Evolutionary conservation across 2,329 filamentous ascomycete species (phyloP), one percentile per base, ranked within the genome.

Genomic region (Colletotrichum melonis): DNA sequence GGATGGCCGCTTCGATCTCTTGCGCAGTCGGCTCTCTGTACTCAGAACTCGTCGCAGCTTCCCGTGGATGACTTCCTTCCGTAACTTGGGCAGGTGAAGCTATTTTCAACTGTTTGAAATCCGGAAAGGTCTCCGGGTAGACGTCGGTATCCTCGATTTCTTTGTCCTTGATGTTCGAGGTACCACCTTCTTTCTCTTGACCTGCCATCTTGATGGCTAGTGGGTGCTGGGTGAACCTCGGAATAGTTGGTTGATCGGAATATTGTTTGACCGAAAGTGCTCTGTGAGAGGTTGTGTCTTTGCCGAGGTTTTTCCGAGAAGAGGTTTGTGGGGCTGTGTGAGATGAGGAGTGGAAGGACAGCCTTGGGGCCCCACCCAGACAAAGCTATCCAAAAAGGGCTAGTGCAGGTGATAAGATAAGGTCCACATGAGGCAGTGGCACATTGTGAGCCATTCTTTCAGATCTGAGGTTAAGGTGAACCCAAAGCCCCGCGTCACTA

Each of bases 361-460:
- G n/a, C 28, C 52, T 19, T n/a, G 11, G 8, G 19, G n/a, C 22
- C 22, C 67, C 26, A 49, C 16, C 22, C 16, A 38, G 42, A 54
- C 11, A 46, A 5, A 73, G 67, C 71, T 73, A 66, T 71, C 62
- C 67, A 4, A 66, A 71, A 71, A 5, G 12, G 67, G 62, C 46
- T 73, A 73, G 56, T 2, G 9, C 0, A 0, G 0, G 26, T 3
- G 57, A 71, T 73, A 67, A 65, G 71, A 73, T 73, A 73, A 73
- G 60, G 6, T 12, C 60, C 67, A 42, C 35, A 32, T 28, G 24
- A 62, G 56, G 49, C 55, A 49, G 62, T 52, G 32, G 67, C 59
- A 46, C 46, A n/a, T 54, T 62, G 71, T 73, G 71, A 56, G 30
- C 71, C 49, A 62, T 73, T 73, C 71, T 73, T 73, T 73, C 67